These are phyloP conservation scores for Plenodomus biglobosus DNA, from an alignment of 2,329 filamentous ascomycete species.

Conservation along the genomic window DNA sequence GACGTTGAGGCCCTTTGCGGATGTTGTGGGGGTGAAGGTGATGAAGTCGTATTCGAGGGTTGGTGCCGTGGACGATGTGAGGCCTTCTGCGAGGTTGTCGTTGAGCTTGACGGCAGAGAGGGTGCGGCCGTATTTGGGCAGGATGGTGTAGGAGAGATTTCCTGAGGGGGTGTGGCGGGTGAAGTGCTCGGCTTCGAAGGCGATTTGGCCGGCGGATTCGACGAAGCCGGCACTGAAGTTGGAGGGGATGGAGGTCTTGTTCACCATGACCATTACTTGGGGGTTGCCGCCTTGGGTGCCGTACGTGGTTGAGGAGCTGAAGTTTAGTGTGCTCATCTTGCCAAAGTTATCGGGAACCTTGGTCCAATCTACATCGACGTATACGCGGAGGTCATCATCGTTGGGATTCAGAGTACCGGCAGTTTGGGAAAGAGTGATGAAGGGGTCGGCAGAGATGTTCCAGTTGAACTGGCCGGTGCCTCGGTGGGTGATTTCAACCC, in stretches of 20 bases:
- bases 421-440: conserved; percentile 38
- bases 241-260: conserved; percentile 39
- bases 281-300: conserved; percentile 41
- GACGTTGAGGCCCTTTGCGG: conserved; percentile 39
- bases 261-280: conserved; percentile 36
- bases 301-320: conserved; percentile 40
- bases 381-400: conserved; percentile 38
- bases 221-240: conserved; percentile 40
- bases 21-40: conserved; percentile 38
- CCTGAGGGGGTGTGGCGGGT: conserved; percentile 30
- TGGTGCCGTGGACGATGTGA: conserved; percentile 32
- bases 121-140: conserved; percentile 43
- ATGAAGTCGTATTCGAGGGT: conserved; percentile 43
- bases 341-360: conserved; percentile 29
- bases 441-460: conserved; percentile 43
- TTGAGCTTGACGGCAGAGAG: conserved; percentile 40
- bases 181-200: conserved; percentile 45
- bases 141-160: conserved; percentile 31
- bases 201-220: conserved; percentile 37
- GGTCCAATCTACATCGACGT: conserved; percentile 43
- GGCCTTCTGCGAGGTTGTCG: conserved; percentile 28
- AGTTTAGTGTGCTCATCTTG: conserved; percentile 37
- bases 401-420: conserved; percentile 36
- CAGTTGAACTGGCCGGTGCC: conserved; percentile 38
- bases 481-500: conserved; percentile 42